phyloP scores from a whole-genome alignment of 768 basidiomycete genomes.

The Clavaria fumosa region DNA sequence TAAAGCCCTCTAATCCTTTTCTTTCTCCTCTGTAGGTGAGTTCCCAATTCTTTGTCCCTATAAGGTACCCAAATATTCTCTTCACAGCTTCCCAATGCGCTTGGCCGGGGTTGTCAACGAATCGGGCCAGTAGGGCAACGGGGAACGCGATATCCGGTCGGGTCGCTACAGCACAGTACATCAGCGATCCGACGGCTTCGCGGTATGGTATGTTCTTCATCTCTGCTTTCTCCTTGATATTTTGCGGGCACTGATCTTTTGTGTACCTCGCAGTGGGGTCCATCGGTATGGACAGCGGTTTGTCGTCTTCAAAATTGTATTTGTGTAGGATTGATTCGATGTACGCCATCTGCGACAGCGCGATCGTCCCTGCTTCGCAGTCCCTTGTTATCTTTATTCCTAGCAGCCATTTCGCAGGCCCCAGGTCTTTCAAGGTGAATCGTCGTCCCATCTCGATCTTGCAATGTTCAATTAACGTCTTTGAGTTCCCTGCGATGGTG shows the following conservation, averaged over 20 bases:
- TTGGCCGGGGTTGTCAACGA: slow-evolving; percentile 17
- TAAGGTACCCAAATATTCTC: slow-evolving; percentile 25
- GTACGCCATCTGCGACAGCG: slow-evolving; percentile 19
- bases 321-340: slow-evolving; percentile 16
- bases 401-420: slow-evolving; percentile 10
- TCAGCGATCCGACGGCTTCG: slow-evolving; percentile 18
- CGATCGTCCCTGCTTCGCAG: slow-evolving; percentile 9
- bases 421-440: slow-evolving; percentile 13
- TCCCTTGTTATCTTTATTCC: slow-evolving; percentile 11
- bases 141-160: slow-evolving; percentile 21
- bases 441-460: slow-evolving; percentile 13
- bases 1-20: slow-evolving; percentile 9
- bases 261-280: slow-evolving; percentile 12
- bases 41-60: slow-evolving; percentile 10
- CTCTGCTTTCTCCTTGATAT: slow-evolving; percentile 9
- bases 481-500: slow-evolving; percentile 13
- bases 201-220: slow-evolving; percentile 18
- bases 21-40: slow-evolving; percentile 10
- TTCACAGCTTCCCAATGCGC: slow-evolving; percentile 27
- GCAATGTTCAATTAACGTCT: slow-evolving; percentile 11
- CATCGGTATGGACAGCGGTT: slow-evolving; percentile 16
- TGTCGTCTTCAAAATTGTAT: slow-evolving; percentile 15
- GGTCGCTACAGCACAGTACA: slow-evolving; percentile 19
- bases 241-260: slow-evolving; percentile 11
- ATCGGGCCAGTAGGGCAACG: slow-evolving; percentile 18